Conservation (phyloP, 257 asterid species). For the Solanum piurae region DNA sequence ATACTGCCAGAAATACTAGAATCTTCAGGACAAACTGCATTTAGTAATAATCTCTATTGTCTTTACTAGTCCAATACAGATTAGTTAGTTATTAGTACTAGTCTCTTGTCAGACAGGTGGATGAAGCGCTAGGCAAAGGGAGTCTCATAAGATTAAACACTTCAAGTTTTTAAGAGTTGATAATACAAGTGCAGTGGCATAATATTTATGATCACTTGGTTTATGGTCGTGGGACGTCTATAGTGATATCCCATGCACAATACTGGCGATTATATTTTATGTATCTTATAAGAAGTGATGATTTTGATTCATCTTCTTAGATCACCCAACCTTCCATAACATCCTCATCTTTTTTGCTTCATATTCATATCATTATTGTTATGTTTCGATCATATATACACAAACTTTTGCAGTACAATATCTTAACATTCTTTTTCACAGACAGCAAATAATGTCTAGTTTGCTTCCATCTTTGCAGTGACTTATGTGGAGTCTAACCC, state of each 20-base stretch:
- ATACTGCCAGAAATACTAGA: neutral
- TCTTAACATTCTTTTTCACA: neutral
- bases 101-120: neutral
- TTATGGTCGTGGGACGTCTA: neutral
- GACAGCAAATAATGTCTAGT: neutral
- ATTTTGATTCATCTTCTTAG: neutral
- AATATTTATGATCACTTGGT: neutral
- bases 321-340: neutral
- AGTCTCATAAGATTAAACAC: neutral
- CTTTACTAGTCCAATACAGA: neutral
- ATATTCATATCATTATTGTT: neutral
- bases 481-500: conserved; percentile 70
- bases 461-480: conserved; percentile 34
- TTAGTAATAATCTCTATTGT: neutral
- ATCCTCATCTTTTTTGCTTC: neutral
- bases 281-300: neutral
- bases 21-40: neutral
- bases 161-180: neutral
- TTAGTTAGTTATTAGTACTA: neutral
- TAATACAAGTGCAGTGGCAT: neutral
- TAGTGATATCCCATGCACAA: neutral
- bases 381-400: neutral
- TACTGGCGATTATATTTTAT: neutral
- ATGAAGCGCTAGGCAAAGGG: neutral
- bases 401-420: neutral